phyloP scores from a whole-genome alignment of 1,284 basidiomycete species.

The Apiotrichum laibachii region DNA sequence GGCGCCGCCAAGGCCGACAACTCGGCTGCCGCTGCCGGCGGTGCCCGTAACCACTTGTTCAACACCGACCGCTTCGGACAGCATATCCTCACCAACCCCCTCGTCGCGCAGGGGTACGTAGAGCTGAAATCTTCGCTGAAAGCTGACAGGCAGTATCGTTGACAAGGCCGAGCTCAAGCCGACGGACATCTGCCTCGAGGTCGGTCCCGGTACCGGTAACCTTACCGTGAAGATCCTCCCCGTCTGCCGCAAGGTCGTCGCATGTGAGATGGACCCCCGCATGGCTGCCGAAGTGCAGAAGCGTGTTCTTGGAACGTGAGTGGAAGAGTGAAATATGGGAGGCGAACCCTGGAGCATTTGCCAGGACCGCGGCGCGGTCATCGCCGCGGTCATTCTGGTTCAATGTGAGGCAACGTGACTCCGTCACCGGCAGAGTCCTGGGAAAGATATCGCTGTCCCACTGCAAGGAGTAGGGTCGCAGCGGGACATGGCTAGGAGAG shows the following conservation, averaged over 20 bases:
- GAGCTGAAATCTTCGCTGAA: neutral
- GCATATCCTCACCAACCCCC: slow-evolving; percentile 93
- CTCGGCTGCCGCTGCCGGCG: slow-evolving; percentile 59
- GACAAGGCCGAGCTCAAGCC: slow-evolving; percentile 88
- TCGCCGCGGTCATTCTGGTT: too few relatives aligned
- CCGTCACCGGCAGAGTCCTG: too few relatives aligned
- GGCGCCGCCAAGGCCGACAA: slow-evolving; percentile 5
- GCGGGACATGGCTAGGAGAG: too few relatives aligned
- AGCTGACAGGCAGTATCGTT: slow-evolving; percentile 62
- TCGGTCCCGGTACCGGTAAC: slow-evolving; percentile 98
- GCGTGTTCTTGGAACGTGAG: slow-evolving; percentile 96
- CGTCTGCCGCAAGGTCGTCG: slow-evolving; percentile 86
- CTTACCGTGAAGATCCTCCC: slow-evolving; percentile 91
- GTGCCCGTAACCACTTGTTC: slow-evolving; percentile 73
- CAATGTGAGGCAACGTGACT: too few relatives aligned
- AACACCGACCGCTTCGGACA: slow-evolving; percentile 94
- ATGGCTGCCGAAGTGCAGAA: slow-evolving; percentile 98
- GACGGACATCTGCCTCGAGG: slow-evolving; percentile 94
- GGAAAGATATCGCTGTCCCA: too few relatives aligned
- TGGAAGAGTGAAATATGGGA: slow-evolving; percentile 31
- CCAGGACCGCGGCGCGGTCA: neutral
- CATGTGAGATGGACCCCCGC: slow-evolving; percentile 97
- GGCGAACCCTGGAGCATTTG: neutral
- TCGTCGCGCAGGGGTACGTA: slow-evolving; percentile 79
- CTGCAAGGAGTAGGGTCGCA: too few relatives aligned